A percentile compares a stretch with the other conserved stretches of the same genome.
These are phyloP conservation scores for Symmetrospora coprosmae DNA, from an alignment of 768 basidiomycete genomes.

Conservation along the genomic window DNA sequence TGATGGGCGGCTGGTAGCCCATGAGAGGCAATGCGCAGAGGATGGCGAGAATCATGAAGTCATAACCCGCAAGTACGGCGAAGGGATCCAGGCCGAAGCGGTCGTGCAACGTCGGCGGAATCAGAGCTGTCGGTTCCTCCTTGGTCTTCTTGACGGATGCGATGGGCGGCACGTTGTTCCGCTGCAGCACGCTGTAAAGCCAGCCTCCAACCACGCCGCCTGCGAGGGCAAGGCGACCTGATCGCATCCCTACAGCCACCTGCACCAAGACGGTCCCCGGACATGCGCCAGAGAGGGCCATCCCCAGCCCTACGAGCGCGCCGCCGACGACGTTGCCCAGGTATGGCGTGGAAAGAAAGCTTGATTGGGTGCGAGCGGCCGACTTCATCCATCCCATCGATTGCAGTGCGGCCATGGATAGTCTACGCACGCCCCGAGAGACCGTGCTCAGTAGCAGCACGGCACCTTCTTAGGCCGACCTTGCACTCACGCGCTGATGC, in stretches of 20 bases:
- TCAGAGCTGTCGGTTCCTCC: background rate
- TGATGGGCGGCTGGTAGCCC: background rate
- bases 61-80: too few species aligned
- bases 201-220: background rate
- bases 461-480: too few species aligned
- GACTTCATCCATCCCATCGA: too few species aligned
- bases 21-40: background rate
- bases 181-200: background rate
- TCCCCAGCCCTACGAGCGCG: background rate
- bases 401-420: too few species aligned
- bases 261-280: constrained; percentile 10
- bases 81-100: background rate
- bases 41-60: background rate
- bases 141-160: too few species aligned
- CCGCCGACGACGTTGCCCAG: constrained; percentile 6
- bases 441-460: too few species aligned
- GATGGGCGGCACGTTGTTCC: background rate
- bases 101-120: background rate
- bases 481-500: constrained; percentile 10
- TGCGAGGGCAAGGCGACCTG: background rate
- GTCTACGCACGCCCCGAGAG: too few species aligned
- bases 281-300: constrained; percentile 16
- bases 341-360: too few species aligned
- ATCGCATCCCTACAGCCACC: background rate
- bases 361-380: too few species aligned